Evolutionary conservation across 2,329 filamentous ascomycete genomes (phyloP).

Genomic region (Calonectria hawksworthii): DNA sequence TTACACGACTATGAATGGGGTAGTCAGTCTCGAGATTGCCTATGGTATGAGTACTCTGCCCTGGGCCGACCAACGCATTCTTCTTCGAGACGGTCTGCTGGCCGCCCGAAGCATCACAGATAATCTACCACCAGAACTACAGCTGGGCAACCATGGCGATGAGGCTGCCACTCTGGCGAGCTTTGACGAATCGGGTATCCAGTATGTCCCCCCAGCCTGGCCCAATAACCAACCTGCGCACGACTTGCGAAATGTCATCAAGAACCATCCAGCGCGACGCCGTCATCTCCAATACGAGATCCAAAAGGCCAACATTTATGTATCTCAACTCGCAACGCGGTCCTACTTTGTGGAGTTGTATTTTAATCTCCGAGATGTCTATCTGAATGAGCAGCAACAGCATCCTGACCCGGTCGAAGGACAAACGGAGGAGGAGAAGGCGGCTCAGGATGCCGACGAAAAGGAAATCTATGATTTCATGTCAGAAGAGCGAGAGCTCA

Average conservation of each 20-base stretch:
- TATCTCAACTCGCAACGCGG: slow-evolving; percentile 83
- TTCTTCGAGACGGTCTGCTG: slow-evolving; percentile 79
- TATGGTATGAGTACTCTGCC: slow-evolving; percentile 84
- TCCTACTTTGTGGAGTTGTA: slow-evolving; percentile 91
- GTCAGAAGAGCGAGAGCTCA: slow-evolving; percentile 82
- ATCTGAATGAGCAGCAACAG: slow-evolving; percentile 62
- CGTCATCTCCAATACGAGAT: slow-evolving; percentile 84
- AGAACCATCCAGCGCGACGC: slow-evolving; percentile 63
- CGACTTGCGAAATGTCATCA: slow-evolving; percentile 65
- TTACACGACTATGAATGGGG: slow-evolving; percentile 83
- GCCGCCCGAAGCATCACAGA: slow-evolving; percentile 78
- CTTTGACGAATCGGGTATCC: slow-evolving; percentile 61
- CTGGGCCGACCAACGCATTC: slow-evolving; percentile 82
- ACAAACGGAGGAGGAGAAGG: slow-evolving; percentile 54
- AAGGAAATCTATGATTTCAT: slow-evolving; percentile 73
- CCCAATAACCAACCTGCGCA: slow-evolving; percentile 61
- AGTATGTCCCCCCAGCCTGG: slow-evolving; percentile 67
- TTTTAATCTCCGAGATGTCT: slow-evolving; percentile 80
- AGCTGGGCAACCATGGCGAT: slow-evolving; percentile 61
- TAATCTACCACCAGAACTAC: slow-evolving; percentile 77
- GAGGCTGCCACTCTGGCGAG: slow-evolving; percentile 54
- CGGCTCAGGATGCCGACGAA: slow-evolving; percentile 56
- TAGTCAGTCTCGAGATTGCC: slow-evolving; percentile 85
- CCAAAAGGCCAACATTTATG: slow-evolving; percentile 91
- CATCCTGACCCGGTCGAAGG: slow-evolving; percentile 53